phyloP scores from a whole-genome alignment of 2,329 filamentous ascomycete species.

The Colletotrichum spinosum region DNA sequence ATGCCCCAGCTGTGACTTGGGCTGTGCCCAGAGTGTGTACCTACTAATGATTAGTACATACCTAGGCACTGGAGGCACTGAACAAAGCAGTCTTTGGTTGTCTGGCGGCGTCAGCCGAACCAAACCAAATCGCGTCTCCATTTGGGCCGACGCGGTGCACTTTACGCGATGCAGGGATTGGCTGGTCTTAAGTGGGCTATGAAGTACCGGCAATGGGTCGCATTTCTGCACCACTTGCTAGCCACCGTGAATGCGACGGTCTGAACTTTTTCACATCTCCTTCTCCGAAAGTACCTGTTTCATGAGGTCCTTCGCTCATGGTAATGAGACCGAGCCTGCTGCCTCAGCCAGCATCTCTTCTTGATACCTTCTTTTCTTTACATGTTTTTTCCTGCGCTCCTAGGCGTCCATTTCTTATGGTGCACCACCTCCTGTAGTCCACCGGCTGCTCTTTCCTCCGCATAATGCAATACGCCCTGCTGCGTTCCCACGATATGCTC shows the following conservation, averaged over 20 bases:
- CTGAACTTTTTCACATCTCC: constrained; percentile 32
- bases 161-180: constrained; percentile 28
- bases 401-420: constrained; percentile 16
- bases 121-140: constrained; percentile 21
- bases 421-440: constrained; percentile 7
- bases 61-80: too few relatives aligned
- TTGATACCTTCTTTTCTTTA: constrained; percentile 12
- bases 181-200: constrained; percentile 17
- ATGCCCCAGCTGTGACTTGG: too few relatives aligned
- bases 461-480: constrained; percentile 35
- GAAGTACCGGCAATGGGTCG: constrained; percentile 28
- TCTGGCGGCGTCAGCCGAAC: constrained; percentile 15
- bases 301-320: constrained; percentile 6
- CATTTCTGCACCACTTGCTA: constrained; percentile 18
- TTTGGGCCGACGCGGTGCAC: constrained; percentile 22
- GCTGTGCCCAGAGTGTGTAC: too few relatives aligned
- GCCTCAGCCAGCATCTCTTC: constrained; percentile 18
- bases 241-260: constrained; percentile 10
- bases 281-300: constrained; percentile 22
- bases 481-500: constrained; percentile 34
- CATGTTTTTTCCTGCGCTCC: neutral
- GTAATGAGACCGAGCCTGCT: constrained; percentile 28
- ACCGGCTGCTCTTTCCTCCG: constrained; percentile 4
- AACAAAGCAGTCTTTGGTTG: neutral
- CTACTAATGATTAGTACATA: too few relatives aligned